Evolutionary conservation across 2,329 filamentous ascomycete genomes (phyloP).

Genomic region (Pseudogymnoascus sp.): DNA sequence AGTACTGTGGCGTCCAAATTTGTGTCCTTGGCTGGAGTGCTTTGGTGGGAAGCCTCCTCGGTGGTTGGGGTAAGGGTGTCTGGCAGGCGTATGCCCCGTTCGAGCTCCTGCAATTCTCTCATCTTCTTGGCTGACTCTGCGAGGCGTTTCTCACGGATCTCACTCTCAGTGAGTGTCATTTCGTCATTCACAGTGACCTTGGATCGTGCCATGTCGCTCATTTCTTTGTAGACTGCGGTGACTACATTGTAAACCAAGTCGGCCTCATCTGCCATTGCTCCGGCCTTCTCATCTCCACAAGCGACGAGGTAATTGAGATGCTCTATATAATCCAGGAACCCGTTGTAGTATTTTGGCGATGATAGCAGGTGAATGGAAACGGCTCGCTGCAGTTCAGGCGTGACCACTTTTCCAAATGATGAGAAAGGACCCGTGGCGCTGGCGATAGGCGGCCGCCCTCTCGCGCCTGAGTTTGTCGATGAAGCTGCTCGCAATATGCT

Average conservation of each 20-base stretch:
- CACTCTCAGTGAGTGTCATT: neutral
- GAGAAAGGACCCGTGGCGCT: neutral
- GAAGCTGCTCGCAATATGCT: neutral
- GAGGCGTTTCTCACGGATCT: neutral
- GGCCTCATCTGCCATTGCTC: neutral
- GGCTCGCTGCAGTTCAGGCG: neutral
- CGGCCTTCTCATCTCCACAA: neutral
- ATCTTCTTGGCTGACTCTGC: neutral
- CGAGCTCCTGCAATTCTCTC: neutral
- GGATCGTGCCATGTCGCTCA: neutral
- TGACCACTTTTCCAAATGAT: neutral
- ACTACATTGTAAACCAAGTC: neutral
- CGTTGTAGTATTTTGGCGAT: conserved; percentile 5
- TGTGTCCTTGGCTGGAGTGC: neutral
- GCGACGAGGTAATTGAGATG: conserved; percentile 3
- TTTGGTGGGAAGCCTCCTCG: neutral
- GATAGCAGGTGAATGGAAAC: neutral
- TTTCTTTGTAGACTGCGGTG: neutral
- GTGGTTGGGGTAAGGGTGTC: neutral
- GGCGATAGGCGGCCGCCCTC: neutral
- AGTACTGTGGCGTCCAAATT: neutral
- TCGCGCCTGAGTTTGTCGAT: no score
- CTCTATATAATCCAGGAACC: neutral
- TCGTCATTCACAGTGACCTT: neutral
- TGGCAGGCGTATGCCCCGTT: neutral